phyloP scores from a whole-genome alignment of 2,329 filamentous ascomycete genomes.

The Fusarium hainanense region DNA sequence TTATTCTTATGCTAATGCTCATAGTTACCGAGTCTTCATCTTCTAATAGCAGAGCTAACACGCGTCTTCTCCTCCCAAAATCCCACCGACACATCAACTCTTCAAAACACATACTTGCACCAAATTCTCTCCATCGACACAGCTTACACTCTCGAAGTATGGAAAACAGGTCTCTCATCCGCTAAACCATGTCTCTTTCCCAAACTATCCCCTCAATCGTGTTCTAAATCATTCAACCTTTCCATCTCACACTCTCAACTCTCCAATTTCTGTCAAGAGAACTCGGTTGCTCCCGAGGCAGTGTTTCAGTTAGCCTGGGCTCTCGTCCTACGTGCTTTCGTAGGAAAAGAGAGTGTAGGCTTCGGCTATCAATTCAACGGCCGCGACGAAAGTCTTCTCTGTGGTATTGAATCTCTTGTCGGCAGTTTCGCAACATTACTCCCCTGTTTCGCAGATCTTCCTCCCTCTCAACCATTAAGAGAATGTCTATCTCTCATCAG shows the following conservation, averaged over 20 bases:
- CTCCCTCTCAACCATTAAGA: constrained; percentile 48
- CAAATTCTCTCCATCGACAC: constrained; percentile 46
- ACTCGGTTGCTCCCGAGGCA: constrained; percentile 58
- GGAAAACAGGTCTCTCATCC: constrained; percentile 55
- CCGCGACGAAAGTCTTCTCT: constrained; percentile 56
- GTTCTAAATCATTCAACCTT: constrained; percentile 50
- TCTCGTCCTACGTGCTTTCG: constrained; percentile 65
- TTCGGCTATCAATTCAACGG: constrained; percentile 65
- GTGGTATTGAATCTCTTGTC: constrained; percentile 56
- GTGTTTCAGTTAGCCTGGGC: constrained; percentile 70
- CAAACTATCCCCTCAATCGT: not conserved
- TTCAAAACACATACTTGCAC: constrained; percentile 44
- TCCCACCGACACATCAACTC: constrained; percentile 42
- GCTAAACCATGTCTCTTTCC: constrained; percentile 61
- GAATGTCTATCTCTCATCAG: constrained; percentile 50
- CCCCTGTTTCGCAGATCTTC: constrained; percentile 51
- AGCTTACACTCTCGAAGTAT: constrained; percentile 56
- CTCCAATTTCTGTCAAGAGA: constrained; percentile 56
- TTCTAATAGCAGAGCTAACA: constrained; percentile 60
- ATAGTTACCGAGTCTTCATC: constrained; percentile 54
- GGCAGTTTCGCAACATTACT: constrained; percentile 59
- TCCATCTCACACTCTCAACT: constrained; percentile 55
- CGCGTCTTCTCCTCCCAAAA: constrained; percentile 56
- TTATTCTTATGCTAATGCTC: not conserved
- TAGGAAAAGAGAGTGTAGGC: constrained; percentile 62